phyloP scores from a whole-genome alignment of 805 yeast species.

The Yarrowia sp. region DNA sequence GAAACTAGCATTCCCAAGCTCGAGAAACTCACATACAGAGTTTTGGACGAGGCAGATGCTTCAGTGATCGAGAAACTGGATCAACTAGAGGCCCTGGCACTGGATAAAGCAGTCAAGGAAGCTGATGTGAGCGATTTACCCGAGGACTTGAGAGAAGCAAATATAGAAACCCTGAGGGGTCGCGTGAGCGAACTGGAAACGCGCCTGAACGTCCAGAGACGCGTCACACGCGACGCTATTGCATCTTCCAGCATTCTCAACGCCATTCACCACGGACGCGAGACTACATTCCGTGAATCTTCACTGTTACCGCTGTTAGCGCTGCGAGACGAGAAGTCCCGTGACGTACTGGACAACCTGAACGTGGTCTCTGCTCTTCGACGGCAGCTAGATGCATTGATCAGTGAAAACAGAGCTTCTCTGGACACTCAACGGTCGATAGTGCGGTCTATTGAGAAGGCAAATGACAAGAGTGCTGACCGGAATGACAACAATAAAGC shows the following conservation, averaged over 20 bases:
- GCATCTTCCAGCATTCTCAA: constrained; percentile 32
- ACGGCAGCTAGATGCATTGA: background rate
- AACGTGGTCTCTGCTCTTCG: background rate
- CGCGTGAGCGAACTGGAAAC: constrained; percentile 16
- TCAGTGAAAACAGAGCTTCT: constrained; percentile 7
- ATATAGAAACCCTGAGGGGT: background rate
- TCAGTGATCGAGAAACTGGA: constrained; percentile 9
- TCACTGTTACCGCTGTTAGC: constrained; percentile 13
- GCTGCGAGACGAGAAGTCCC: constrained; percentile 19
- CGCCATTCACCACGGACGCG: constrained; percentile 30
- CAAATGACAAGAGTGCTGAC: background rate
- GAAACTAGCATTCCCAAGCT: constrained; percentile 14
- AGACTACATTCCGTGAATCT: constrained; percentile 31
- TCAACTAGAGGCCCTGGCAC: background rate
- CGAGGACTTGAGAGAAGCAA: background rate
- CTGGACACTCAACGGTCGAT: constrained; percentile 5
- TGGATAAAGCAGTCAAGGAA: constrained; percentile 6
- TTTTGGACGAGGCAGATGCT: constrained; percentile 1
- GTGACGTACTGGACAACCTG: constrained; percentile 3
- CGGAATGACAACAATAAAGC: background rate
- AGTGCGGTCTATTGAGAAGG: constrained; percentile 11
- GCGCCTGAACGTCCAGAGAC: constrained; percentile 23
- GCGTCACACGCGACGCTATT: constrained; percentile 29
- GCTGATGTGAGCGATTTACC: constrained; percentile 3
- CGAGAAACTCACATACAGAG: constrained; percentile 17